Base-by-base conservation (phyloP, 75 land plant species). In the Picea glauca region DNA sequence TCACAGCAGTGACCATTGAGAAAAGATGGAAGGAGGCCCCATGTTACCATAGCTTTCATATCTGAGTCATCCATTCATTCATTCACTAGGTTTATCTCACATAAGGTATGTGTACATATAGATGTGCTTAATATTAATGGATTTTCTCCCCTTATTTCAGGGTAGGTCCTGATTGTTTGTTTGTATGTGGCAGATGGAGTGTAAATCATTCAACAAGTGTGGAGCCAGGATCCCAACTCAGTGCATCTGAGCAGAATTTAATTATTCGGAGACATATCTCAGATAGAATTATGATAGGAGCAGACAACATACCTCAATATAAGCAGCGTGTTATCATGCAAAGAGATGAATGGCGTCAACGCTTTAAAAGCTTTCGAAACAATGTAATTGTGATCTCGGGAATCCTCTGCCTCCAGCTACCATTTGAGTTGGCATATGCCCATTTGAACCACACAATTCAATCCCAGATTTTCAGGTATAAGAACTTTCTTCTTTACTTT, bases 351-450 rank as follows among this genome's bases (percentile, higher is more conserved):
- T 96, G 94, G 97, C 72, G 79, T 78, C 83, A 89, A 17, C 80
- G 81, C 59, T 79, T 93, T n/a, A 85, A 77, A 81, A 89, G 85
- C 79, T 76, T 92, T 26, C 89, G 90, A 87, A 96, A 94, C 83
- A 91, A 92, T 89, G 90, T 79, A 13, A 74, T 93, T n/a, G 85
- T 91, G 57, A 79, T 96, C 65, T 78, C 87, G 70, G 89, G 88
- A 15, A 92, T 96, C 20, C 83, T 96, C 63, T 96, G 92, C 80
- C 86, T 96, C 32, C 99, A 96, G 79, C 78, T 96, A 79, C 99
- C 99, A 46, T 96, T 96, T 83, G 99, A 96, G 74, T 84, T 96
- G 78, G 83, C 90, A 23, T 96, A 96, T 87, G 94, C 99, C 56
- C 93, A 96, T 83, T 79, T 90, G 43, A 92, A 92, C 82, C 84